Conservation (phyloP, 192 early-diverging fungal species). For the Coemansia javaensis region DNA sequence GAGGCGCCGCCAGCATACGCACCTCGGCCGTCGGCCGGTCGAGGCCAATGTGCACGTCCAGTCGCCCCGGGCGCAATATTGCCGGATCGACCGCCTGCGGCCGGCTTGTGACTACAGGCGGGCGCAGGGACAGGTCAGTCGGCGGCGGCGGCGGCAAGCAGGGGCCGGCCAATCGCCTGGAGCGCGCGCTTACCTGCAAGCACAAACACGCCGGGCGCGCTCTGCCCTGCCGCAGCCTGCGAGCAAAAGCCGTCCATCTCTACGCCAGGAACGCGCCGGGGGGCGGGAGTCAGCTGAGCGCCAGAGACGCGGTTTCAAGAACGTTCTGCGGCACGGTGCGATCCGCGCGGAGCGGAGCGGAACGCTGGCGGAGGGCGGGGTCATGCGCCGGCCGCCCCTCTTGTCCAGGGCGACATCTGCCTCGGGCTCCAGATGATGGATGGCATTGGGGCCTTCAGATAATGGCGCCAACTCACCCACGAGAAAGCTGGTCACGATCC, state of each 20-base stretch:
- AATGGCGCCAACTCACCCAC: conserved; percentile 31
- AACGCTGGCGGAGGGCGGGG: too few species aligned
- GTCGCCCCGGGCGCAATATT: conserved; percentile 76
- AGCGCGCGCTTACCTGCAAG: conserved; percentile 56
- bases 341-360: too few species aligned
- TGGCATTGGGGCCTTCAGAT: too few species aligned
- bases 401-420: too few species aligned
- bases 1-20: conserved; percentile 1
- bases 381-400: too few species aligned
- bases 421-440: too few species aligned
- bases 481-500: conserved; percentile 84
- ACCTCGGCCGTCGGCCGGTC: conserved; percentile 56
- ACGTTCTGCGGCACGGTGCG: background rate
- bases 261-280: conserved; percentile 5
- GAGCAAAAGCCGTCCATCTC: conserved; percentile 52
- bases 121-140: too few species aligned
- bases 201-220: conserved; percentile 57
- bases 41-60: conserved; percentile 73
- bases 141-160: too few species aligned
- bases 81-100: conserved; percentile 72
- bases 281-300: background rate
- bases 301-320: conserved; percentile 7
- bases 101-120: conserved; percentile 68
- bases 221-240: conserved; percentile 7
- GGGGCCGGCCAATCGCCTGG: too few species aligned